Conservation (phyloP, 2,329 filamentous ascomycete genomes). For the Penicillium brasilianum region DNA sequence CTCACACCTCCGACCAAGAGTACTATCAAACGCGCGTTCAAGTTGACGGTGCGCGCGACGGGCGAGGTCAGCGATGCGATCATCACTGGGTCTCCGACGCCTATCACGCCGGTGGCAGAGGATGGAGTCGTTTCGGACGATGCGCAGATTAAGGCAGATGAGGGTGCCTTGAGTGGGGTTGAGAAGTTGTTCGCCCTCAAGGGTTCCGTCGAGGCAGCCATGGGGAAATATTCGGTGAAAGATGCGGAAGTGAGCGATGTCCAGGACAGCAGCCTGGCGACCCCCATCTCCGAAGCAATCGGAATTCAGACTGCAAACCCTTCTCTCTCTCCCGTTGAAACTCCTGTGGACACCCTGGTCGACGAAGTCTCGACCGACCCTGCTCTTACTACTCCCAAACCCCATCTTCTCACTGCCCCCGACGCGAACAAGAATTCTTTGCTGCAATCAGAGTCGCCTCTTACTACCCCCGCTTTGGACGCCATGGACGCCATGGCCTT, state of each 20-base stretch:
- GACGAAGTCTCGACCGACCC: constrained; percentile 13
- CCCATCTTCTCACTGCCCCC: constrained; percentile 9
- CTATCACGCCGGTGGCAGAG: constrained; percentile 31
- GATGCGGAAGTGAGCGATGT: constrained; percentile 8
- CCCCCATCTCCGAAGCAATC: constrained; percentile 20
- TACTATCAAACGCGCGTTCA: constrained; percentile 15
- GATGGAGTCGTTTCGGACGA: constrained; percentile 17
- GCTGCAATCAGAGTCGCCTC: constrained; percentile 12
- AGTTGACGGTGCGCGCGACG: constrained; percentile 15
- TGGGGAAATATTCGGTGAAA: constrained; percentile 1
- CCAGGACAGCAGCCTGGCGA: constrained; percentile 15
- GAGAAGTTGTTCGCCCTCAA: constrained; percentile 11
- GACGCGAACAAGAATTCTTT: constrained; percentile 7
- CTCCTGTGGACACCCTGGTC: constrained; percentile 9
- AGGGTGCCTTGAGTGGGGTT: constrained; percentile 6
- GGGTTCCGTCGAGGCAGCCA: constrained; percentile 10
- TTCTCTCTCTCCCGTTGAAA: constrained; percentile 14
- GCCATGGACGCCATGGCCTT: constrained; percentile 11
- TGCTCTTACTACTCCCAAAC: constrained; percentile 5
- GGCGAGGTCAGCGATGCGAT: constrained; percentile 15
- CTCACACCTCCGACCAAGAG: constrained; percentile 21
- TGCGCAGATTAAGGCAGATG: constrained; percentile 13
- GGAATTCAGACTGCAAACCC: constrained; percentile 8
- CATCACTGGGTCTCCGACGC: constrained; percentile 19
- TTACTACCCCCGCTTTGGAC: constrained; percentile 9